These are phyloP conservation scores for Cordyceps militaris DNA, from an alignment of 2,329 filamentous ascomycete genomes.

Conservation along the genomic window DNA sequence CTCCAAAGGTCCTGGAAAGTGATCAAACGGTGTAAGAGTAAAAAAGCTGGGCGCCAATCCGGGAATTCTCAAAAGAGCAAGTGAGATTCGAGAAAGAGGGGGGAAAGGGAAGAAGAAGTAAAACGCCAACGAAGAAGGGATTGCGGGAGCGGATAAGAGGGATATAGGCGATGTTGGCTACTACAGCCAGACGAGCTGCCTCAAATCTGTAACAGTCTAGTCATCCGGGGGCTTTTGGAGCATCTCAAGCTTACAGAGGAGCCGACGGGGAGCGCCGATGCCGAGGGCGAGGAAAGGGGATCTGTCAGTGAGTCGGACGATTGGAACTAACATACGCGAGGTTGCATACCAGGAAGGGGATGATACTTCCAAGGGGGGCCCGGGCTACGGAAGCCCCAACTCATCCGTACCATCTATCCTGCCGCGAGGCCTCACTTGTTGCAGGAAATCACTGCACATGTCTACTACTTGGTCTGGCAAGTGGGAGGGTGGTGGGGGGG, in stretches of 20 bases:
- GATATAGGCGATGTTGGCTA: slow-evolving; percentile 11
- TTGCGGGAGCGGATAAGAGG: slow-evolving; percentile 13
- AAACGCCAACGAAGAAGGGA: slow-evolving; percentile 17
- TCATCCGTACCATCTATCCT: background rate
- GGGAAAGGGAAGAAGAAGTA: slow-evolving; percentile 8
- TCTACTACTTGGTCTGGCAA: background rate
- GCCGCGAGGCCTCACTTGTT: background rate
- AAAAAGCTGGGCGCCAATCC: background rate
- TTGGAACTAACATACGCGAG: background rate
- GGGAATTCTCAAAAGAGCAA: background rate
- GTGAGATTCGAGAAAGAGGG: background rate
- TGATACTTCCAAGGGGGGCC: background rate
- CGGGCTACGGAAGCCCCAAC: background rate
- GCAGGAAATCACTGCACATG: background rate
- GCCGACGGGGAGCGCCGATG: background rate
- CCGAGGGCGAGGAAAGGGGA: background rate
- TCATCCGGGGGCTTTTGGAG: background rate
- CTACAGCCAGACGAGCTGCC: slow-evolving; percentile 2
- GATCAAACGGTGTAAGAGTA: background rate
- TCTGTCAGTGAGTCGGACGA: background rate
- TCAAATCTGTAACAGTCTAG: slow-evolving; percentile 12
- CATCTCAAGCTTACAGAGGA: background rate
- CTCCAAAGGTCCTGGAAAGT: background rate
- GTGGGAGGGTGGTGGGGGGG: background rate
- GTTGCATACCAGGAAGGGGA: background rate